Conservation (phyloP, 2,329 filamentous ascomycete genomes). For the Eurotiales sp. region DNA sequence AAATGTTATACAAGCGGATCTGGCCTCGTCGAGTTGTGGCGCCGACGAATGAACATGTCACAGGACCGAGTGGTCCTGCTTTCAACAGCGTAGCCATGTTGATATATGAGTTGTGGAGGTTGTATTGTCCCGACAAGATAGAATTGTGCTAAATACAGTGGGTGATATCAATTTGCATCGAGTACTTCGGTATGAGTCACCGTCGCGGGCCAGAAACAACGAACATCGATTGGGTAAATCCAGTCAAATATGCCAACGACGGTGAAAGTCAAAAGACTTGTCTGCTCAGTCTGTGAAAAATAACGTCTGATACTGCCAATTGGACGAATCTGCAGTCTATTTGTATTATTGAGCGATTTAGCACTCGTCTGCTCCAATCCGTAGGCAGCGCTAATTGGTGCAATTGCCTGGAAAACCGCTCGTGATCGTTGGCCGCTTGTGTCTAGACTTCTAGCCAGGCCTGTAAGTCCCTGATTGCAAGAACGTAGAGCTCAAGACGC, state of each 20-base stretch:
- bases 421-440: neutral
- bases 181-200: conserved; percentile 2
- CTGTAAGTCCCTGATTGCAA: too few relatives aligned
- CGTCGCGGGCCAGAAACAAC: neutral
- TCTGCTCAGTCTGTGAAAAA: neutral
- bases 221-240: too few relatives aligned
- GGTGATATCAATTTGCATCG: neutral
- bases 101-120: too few relatives aligned
- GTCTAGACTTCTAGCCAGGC: neutral
- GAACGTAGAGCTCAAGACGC: too few relatives aligned
- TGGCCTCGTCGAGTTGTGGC: conserved; percentile 33
- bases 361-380: neutral
- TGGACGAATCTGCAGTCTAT: neutral
- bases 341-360: neutral
- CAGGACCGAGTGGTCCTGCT: conserved; percentile 25
- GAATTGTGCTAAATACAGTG: too few relatives aligned
- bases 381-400: neutral
- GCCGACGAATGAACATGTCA: conserved; percentile 30
- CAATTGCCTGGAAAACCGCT: conserved; percentile 7
- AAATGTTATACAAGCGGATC: conserved; percentile 43
- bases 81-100: conserved; percentile 16
- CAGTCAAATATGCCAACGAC: neutral
- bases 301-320: neutral
- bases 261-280: neutral
- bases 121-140: neutral